A percentile compares a stretch with the other conserved stretches of the same genome.
phyloP scores from a whole-genome alignment of 139 green algal genomes.

The Spirogloea muscicola region DNA sequence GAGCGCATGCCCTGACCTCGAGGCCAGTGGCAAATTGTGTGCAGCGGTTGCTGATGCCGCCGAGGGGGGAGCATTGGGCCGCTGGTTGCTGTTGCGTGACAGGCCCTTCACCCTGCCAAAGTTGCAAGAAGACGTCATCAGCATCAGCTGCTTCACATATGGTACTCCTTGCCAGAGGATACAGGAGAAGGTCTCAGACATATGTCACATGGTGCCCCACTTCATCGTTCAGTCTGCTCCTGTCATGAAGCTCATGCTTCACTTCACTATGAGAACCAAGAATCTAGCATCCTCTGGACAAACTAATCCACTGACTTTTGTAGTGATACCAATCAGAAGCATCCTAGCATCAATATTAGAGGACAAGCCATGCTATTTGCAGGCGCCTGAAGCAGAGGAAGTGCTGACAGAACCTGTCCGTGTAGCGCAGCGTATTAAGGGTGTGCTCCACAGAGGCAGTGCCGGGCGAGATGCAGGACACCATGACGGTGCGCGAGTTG shows the following conservation, averaged over 20 bases:
- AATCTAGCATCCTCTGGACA: too few relatives aligned
- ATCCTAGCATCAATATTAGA: too few relatives aligned
- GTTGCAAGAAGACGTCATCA: not conserved
- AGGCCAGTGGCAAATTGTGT: not conserved
- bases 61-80: not conserved
- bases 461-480: slow-evolving; percentile 92
- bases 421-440: slow-evolving; percentile 97
- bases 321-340: too few relatives aligned
- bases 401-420: slow-evolving; percentile 75
- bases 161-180: not conserved
- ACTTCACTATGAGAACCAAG: too few relatives aligned
- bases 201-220: not conserved
- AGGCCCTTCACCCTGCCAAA: slow-evolving; percentile 28
- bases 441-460: slow-evolving; percentile 87
- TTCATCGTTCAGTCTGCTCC: not conserved
- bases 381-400: too few relatives aligned
- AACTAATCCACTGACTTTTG: too few relatives aligned
- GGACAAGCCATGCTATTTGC: too few relatives aligned
- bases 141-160: not conserved
- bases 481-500: slow-evolving; percentile 90
- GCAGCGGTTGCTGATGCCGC: not conserved
- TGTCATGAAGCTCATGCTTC: not conserved
- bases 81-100: slow-evolving; percentile 8
- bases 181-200: not conserved
- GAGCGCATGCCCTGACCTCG: not conserved